Evolutionary conservation across 306 rosid genomes (phyloP).

Genomic region (Aeschynomene evenia): DNA sequence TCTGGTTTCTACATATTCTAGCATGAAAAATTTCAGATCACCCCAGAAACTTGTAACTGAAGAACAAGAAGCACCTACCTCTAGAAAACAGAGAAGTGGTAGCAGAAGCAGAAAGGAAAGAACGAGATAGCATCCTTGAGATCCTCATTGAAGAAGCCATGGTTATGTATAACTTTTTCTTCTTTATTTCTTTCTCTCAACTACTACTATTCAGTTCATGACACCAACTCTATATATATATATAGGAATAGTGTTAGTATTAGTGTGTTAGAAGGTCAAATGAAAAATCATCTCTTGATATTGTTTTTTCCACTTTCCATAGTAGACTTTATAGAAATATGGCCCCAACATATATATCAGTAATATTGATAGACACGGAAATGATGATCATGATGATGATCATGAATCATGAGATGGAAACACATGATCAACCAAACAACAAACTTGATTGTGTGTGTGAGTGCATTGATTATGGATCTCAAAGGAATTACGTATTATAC

Average conservation of each 20-base stretch:
- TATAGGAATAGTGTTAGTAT: too few relatives aligned
- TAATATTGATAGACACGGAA: background rate
- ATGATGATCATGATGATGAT: background rate
- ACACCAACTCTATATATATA: background rate
- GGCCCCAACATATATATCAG: background rate
- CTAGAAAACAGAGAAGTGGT: constrained; percentile 34
- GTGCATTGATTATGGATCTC: background rate
- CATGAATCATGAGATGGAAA: background rate
- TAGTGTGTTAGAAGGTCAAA: background rate
- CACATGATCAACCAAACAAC: background rate
- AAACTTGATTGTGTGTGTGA: too few relatives aligned
- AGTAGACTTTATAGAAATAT: background rate
- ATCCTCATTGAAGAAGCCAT: constrained; percentile 53
- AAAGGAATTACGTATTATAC: too few relatives aligned
- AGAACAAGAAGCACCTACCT: constrained; percentile 48
- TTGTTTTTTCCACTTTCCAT: background rate
- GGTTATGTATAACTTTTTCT: background rate
- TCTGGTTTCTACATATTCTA: background rate
- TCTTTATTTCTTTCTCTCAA: too few relatives aligned
- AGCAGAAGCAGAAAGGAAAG: constrained; percentile 42
- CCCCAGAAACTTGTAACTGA: background rate
- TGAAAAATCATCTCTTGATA: background rate
- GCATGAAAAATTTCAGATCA: background rate
- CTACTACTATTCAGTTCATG: background rate
- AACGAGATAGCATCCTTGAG: constrained; percentile 47